These are phyloP conservation scores for Phialophora expanda DNA, from an alignment of 2,329 filamentous ascomycete genomes.

Conservation along the genomic window DNA sequence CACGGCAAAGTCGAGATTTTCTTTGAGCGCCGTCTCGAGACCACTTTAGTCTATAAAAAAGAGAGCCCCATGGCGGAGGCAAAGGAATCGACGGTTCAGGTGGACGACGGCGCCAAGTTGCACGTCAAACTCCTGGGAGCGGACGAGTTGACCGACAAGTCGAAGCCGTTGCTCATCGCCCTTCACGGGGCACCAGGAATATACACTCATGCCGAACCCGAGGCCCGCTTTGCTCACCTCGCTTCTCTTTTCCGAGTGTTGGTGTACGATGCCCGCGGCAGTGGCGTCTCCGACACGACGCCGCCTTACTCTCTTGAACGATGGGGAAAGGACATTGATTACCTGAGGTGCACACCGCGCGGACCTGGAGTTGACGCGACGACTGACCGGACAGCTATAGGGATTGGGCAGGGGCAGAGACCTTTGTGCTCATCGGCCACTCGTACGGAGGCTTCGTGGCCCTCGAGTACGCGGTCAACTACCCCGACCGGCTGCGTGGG, in stretches of 20 bases:
- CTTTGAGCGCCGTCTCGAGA: too few relatives aligned
- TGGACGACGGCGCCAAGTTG: constrained; percentile 27
- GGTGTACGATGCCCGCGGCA: constrained; percentile 29
- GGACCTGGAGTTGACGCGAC: neutral
- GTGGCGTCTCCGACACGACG: constrained; percentile 18
- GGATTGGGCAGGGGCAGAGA: constrained; percentile 21
- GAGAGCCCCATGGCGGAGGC: neutral
- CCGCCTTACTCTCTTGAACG: constrained; percentile 28
- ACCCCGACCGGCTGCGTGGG: constrained; percentile 13
- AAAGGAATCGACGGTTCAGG: constrained; percentile 13
- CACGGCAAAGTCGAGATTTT: too few relatives aligned
- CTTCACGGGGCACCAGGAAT: constrained; percentile 30
- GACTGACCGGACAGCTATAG: neutral
- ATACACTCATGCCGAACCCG: constrained; percentile 17
- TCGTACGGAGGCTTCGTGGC: constrained; percentile 31
- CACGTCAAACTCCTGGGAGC: constrained; percentile 24
- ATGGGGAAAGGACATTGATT: constrained; percentile 30
- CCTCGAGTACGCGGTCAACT: constrained; percentile 26
- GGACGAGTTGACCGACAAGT: neutral
- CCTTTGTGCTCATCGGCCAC: constrained; percentile 24
- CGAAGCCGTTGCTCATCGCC: constrained; percentile 26
- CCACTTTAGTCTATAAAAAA: neutral
- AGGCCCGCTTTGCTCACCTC: constrained; percentile 21
- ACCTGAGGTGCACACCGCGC: constrained; percentile 18
- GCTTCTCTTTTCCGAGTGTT: constrained; percentile 23